Base-by-base conservation (phyloP, 2,329 filamentous ascomycete species). In the Dryadomyces sulphureus region DNA sequence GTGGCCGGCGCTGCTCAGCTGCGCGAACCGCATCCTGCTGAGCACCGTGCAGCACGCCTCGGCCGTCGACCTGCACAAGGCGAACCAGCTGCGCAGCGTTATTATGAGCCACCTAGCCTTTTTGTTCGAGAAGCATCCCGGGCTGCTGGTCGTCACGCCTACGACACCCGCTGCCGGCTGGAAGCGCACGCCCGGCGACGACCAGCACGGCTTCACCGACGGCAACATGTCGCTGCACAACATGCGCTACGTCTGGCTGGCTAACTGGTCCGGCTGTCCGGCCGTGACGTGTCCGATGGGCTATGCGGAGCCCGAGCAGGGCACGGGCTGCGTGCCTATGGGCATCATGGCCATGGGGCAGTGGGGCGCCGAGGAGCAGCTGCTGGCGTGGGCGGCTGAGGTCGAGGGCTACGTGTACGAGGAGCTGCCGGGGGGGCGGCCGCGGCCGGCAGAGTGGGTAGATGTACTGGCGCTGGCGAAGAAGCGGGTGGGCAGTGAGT, bases 181-280 rank as follows among this genome's bases (percentile, higher is more conserved):
- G 83, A 74, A 75, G 38, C 77, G 80, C 21, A 49, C 60, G 11
- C 62, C 68, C 1, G 70, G 66, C 8, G 79, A 84, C 36, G 66
- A 78, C 16, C 65, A 65, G n/a, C 79, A 88, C 55, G 89, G 89
- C 2, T 67, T 86, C 53, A 80, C 72, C 34, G 82, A 95, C 59
- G 80, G 72, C 0, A 87, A 92, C 58, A 68, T 65, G 50, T 79
- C 77, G 16, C 66, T 94, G n/a, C 68, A 74, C 22, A 84, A 76
- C 57, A 94, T 94, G 86, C 77, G 81, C 60, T 94, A 86, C 62
- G 79, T 84, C 16, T 94, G 84, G 74, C 63, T 94, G 32, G 83
- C 88, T 7, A 95, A 95, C 62, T 80, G 87, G 54, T 77, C 72
- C 0, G 89, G 89, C 0, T 79, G 80, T 42, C 89, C 89, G 1